Base-by-base conservation (phyloP, 2,329 filamentous ascomycete species). In the Eurotiales sp. region DNA sequence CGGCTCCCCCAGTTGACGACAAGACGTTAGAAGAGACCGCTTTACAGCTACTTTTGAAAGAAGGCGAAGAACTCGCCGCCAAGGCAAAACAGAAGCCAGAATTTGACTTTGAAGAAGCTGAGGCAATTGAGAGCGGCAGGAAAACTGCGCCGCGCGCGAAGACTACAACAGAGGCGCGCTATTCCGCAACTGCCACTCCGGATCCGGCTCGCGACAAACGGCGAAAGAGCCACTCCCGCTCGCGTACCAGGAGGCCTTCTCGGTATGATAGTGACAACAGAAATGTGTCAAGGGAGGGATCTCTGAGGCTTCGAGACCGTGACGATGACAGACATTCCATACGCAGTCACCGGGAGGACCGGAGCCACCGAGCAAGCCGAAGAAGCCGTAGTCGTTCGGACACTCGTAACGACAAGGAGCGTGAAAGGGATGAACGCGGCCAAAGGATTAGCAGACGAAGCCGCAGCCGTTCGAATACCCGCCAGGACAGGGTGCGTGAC, bases 21-120 rank as follows among this genome's bases (percentile, higher is more conserved):
- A 80, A 81, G 61, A 73, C 77, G 15, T 61, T 83, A 41, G 79
- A 82, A 58, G 75, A 79, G 55, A 71, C 77, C 32, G 80, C 80
- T 10, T 66, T 82, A 47, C 73, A 80, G 52, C 61, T 77, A 54
- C 69, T 83, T 10, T 59, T 82, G 19, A 74, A 72, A 57, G 80
- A 83, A 63, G 77, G 78, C 43, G 74, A 80, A 58, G 73, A 78
- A 56, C 69, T 79, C 55, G 76, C 77, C 8, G 77, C 77, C 21
- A 80, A 78, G 58, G 71, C 74, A 3, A 68, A 70, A 32, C 70
- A 74, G 54, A 73, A 76, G 51, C 75, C 75, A 4, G 77, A 79
- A 50, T 74, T 77, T 52, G 77, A 80, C 58, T 76, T 67, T 56
- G 77, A 73, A 59, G 68, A 73, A 60, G 72, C 67, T 11, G 72